Evolutionary conservation across 2,329 filamentous ascomycete genomes (phyloP).

Genomic region (Tothia fuscella): DNA sequence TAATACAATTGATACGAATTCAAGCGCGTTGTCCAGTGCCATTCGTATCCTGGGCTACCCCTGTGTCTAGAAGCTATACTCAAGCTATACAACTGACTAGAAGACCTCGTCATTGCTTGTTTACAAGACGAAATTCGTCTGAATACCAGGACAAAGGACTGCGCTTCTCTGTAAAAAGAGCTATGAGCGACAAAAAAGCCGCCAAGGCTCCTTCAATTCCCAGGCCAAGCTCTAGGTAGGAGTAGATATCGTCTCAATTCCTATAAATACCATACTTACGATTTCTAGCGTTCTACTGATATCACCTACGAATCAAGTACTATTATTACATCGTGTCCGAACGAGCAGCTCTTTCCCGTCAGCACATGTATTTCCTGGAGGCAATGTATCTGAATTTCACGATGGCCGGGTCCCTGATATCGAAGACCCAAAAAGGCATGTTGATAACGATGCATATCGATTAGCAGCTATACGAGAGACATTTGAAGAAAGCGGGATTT

Average conservation of each 20-base stretch:
- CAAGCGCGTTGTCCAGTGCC: no score
- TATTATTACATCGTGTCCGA: constrained; percentile 75
- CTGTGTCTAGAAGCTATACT: no score
- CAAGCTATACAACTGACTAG: no score
- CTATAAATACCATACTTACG: background rate
- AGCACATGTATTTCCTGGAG: constrained; percentile 91
- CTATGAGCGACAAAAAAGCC: constrained; percentile 1
- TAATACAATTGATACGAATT: no score
- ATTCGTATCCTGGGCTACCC: no score
- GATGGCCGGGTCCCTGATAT: constrained; percentile 50
- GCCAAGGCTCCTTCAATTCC: constrained; percentile 7
- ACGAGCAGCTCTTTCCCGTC: constrained; percentile 77
- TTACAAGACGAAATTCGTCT: no score
- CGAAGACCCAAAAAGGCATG: constrained; percentile 46
- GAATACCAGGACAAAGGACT: no score
- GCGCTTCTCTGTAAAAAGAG: no score
- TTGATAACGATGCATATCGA: constrained; percentile 63
- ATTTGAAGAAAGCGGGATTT: constrained; percentile 87
- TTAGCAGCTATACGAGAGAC: constrained; percentile 78
- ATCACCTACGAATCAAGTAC: constrained; percentile 74
- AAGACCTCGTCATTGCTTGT: no score
- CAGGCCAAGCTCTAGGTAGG: constrained; percentile 9
- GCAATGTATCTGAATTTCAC: constrained; percentile 65
- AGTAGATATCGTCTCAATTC: background rate
- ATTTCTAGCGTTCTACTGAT: constrained; percentile 62